Percentiles rank a stretch among this genome's conserved stretches.
phyloP scores from a whole-genome alignment of 2,329 filamentous ascomycete genomes.

The Endocalyx cinctus region DNA sequence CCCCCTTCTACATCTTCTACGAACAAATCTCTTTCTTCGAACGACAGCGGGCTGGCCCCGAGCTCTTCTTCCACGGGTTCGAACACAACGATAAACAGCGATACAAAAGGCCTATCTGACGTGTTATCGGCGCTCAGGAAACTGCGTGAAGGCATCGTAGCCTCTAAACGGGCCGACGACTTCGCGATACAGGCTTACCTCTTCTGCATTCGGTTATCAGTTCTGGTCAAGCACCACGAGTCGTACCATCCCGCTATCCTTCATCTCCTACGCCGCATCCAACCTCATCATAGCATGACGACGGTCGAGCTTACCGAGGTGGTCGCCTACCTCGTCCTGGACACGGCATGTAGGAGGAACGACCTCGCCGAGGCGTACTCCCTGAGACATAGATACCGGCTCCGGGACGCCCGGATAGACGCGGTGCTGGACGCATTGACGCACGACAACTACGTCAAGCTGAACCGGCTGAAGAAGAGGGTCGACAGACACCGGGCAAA shows the following conservation, averaged over 20 bases:
- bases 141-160: conserved; percentile 83
- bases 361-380: conserved; percentile 71
- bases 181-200: conserved; percentile 89
- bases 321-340: conserved; percentile 75
- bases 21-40: too few species aligned
- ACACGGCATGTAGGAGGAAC: conserved; percentile 78
- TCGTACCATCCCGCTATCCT: conserved; percentile 86
- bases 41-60: conserved; percentile 10
- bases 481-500: conserved; percentile 78
- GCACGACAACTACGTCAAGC: conserved; percentile 77
- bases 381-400: conserved; percentile 55
- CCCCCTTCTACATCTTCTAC: conserved; percentile 12
- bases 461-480: conserved; percentile 63
- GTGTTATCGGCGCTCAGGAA: conserved; percentile 85
- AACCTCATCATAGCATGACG: conserved; percentile 63
- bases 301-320: conserved; percentile 73
- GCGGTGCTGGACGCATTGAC: conserved; percentile 64
- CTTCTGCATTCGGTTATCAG: conserved; percentile 80
- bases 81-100: conserved; percentile 25
- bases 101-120: conserved; percentile 62
- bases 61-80: too few species aligned
- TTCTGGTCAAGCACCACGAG: conserved; percentile 77
- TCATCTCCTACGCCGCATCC: conserved; percentile 70
- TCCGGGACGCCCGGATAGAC: conserved; percentile 66
- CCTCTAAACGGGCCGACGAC: conserved; percentile 66